phyloP scores from a whole-genome alignment of 2,329 filamentous ascomycete species.

The Penicillium concentricum region DNA sequence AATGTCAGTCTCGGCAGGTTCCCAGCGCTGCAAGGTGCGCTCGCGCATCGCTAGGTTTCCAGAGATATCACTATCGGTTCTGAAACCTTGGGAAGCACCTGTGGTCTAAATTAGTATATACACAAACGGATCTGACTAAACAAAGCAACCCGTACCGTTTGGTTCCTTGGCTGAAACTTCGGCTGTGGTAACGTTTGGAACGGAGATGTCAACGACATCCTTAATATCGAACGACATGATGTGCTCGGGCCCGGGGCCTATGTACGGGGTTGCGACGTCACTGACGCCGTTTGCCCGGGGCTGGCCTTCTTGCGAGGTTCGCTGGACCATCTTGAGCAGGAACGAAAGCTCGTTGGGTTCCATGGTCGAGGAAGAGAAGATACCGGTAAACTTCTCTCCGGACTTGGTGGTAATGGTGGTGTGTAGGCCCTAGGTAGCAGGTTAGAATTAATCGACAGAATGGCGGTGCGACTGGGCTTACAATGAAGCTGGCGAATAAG shows the following conservation, averaged over 20 bases:
- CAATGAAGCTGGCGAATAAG: constrained; percentile 58
- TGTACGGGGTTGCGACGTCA: constrained; percentile 39
- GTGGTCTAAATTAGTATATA: constrained; percentile 3
- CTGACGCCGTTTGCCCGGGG: constrained; percentile 44
- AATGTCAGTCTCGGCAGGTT: constrained; percentile 62
- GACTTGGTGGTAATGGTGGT: constrained; percentile 58
- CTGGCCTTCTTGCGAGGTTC: constrained; percentile 40
- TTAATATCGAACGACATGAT: constrained; percentile 62
- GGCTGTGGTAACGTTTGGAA: constrained; percentile 54
- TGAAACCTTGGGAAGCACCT: constrained; percentile 69
- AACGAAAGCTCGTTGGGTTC: constrained; percentile 55
- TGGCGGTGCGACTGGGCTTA: constrained; percentile 41
- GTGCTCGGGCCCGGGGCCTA: constrained; percentile 47
- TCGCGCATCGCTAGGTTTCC: constrained; percentile 68
- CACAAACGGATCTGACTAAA: not conserved
- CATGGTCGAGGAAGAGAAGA: constrained; percentile 58
- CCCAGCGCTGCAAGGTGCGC: constrained; percentile 78
- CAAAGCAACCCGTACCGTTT: constrained; percentile 53
- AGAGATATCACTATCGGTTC: constrained; percentile 86
- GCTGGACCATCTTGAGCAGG: constrained; percentile 65
- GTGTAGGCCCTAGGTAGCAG: constrained; percentile 51
- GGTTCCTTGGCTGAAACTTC: constrained; percentile 52
- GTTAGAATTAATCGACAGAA: constrained; percentile 14
- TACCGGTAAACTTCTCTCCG: constrained; percentile 61
- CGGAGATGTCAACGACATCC: constrained; percentile 58